Base-by-base conservation (phyloP, 2,329 filamentous ascomycete species). In the Teratosphaeria viscida region DNA sequence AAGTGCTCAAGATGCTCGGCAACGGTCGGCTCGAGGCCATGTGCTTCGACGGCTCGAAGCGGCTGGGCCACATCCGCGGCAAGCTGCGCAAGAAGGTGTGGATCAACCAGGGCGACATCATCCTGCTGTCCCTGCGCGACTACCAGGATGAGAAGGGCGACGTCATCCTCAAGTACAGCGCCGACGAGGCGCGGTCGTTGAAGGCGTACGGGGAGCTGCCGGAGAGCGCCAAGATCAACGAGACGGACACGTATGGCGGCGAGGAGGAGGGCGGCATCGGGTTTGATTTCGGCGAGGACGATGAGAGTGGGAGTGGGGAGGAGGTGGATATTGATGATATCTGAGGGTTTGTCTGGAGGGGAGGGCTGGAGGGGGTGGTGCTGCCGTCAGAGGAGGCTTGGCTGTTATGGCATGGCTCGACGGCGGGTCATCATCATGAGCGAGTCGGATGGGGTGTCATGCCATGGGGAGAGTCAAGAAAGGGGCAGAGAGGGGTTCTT, bases 11-110 rank as follows among this genome's bases (percentile, higher is more conserved):
- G 83, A 96, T 96, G 92, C 84, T 96, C 63, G 91, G 91, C 67
- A 96, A 96, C 83, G 91, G 92, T 67, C 89, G 92, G 69, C 85
- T 96, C 55, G 91, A 96, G 77, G 91, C 91, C 19, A 81, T 91
- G 68, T 97, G 92, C 81, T 99, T 99, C 77, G 94, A 97, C 75
- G 92, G 92, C 73, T 86, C 88, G 67, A 91, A 91, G 76, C 86
- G 90, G 62, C 84, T 90, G 49, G 89, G 87, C 65, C 87, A 92
- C 75, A 90, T 90, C 71, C 90, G 92, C 65, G 92, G 92, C 79
- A 97, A 99, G 80, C 89, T 99, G 72, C 87, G 94, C 72, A 99
- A 99, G 85, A 99, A 99, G 85, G 94, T 97, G 77, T 96, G 91
- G 91, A 96, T 96, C 83, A 96, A 96, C 83, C 91, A 96, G 80